These are phyloP conservation scores for Coleophoma eucalyptorum DNA, from an alignment of 2,329 filamentous ascomycete genomes.

Conservation along the genomic window DNA sequence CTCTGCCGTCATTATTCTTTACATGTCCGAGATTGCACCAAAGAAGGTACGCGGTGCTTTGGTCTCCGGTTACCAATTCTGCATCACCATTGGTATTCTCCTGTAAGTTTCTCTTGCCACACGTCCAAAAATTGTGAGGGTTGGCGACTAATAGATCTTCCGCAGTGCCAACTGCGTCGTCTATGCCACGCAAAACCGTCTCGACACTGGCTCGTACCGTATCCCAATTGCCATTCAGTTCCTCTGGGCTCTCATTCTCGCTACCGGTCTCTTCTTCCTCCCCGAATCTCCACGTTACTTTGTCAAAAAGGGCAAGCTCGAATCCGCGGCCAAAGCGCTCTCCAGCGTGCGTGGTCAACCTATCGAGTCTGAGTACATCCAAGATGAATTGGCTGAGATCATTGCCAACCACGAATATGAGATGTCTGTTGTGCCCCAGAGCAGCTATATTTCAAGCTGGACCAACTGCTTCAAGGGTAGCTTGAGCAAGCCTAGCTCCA, in stretches of 20 bases:
- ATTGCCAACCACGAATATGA: constrained; percentile 68
- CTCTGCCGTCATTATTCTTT: constrained; percentile 62
- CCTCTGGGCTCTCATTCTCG: constrained; percentile 45
- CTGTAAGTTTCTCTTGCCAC: constrained; percentile 16
- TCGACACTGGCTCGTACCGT: constrained; percentile 49
- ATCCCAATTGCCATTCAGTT: constrained; percentile 55
- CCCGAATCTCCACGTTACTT: constrained; percentile 55
- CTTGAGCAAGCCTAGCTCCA: constrained; percentile 58
- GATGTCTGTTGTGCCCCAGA: constrained; percentile 58
- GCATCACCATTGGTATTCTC: constrained; percentile 67
- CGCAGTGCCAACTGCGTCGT: constrained; percentile 44
- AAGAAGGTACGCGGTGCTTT: constrained; percentile 58
- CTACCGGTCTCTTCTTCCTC: constrained; percentile 45
- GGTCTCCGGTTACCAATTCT: constrained; percentile 59
- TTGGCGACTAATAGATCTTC: background rate
- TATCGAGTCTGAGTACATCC: constrained; percentile 46
- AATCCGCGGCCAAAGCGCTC: constrained; percentile 44
- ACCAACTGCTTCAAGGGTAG: constrained; percentile 61
- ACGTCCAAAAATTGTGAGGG: background rate
- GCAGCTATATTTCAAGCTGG: constrained; percentile 66
- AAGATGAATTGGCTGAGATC: constrained; percentile 33
- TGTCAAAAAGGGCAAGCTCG: constrained; percentile 41
- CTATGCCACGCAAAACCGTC: constrained; percentile 35
- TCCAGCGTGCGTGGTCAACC: constrained; percentile 37
- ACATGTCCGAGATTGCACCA: constrained; percentile 56